Evolutionary conservation across 2,329 filamentous ascomycete species (phyloP), one percentile per base, ranked within the genome.

Genomic region (Fusarium napiforme): DNA sequence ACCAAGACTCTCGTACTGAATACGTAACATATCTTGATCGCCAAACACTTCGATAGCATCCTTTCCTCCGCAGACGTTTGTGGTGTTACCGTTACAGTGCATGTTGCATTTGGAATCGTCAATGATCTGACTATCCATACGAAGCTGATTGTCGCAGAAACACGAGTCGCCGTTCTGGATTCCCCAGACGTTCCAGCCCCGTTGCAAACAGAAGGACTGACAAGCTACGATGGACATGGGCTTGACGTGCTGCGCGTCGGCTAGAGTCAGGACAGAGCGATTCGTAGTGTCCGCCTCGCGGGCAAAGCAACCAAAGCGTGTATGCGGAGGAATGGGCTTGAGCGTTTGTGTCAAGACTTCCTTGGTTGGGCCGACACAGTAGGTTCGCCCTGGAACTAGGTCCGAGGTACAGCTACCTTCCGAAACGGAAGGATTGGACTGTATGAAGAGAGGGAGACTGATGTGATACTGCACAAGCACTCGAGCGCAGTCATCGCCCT

Each of bases 141-240:
- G 56, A 1, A 64, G 45, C 2, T 14, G 23, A 19, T 37, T 37
- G 26, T 61, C 45, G 9, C 45, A 61, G 9, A 64, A 50, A 39
- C 45, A 64, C 1, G 61, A 61, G 39, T 64, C 56, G 3, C 61
- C 56, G 14, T 64, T 61, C 3, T 64, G 56, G 0, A 61, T 32
- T n/a, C 56, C 61, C 26, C 26, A 52, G n/a, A 64, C 37, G 0
- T 0, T 39, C 58, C 14, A 49, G 0, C 37, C 23, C 5, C 1
- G 45, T 2, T 12, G 34, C 1, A 43, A 3, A 34, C 56, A 64
- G 26, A 1, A 64, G 4, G 37, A 37, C 2, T 64, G 61, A 9
- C 56, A 64, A 19, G 56, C 39, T 9, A 16, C 2, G 11, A 64
- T 32, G 0, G 56, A 52, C 56, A 64, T 64, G 21, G 45, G 45